Evolutionary conservation across 768 basidiomycete genomes (phyloP), one percentile per base, ranked within the genome.

Genomic region (Lanmaoa rubissima): DNA sequence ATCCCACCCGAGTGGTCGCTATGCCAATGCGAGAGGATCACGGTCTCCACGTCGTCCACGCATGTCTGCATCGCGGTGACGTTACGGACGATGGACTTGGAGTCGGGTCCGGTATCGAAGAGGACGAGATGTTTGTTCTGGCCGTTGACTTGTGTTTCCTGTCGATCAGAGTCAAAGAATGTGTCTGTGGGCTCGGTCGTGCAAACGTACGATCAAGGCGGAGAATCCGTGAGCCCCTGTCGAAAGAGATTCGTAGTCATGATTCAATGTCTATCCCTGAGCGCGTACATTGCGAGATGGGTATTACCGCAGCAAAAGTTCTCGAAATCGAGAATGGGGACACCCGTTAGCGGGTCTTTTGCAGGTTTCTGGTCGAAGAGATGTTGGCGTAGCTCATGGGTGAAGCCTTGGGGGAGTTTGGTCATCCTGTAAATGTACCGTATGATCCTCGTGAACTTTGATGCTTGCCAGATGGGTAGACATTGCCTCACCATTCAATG

Each of bases 41-140:
- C 74, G 31, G 84, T 79, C 38, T 82, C 80, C 61, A 94, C 76
- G 39, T 75, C 69, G 35, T 78, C 73, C 10, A 83, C 69, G 2
- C 81, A 79, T 1, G 83, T 66, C 21, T 83, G 75, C 77, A 94
- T 77, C 4, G 85, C 82, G 6, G 70, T 70, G 26, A 85, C 68
- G 70, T 93, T 94, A 49, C 89, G 84, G n/a, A 84, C 79, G 59
- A 94, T 83, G 28, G 87, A 85, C 24, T 75, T 76, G 16, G 83
- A 82, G 65, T 94, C 92, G 10, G 92, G 92, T 0, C 92, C 92
- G 16, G 89, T 86, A 72, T 94, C 92, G 66, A 94, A 92, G 36
- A 94, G 78, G 16, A 83, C 84, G n/a, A 79, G 73, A 52, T 82
- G 80, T 4, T 76, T 64, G 55, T 69, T 53, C 41, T 76, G 69